A percentile compares a stretch with the other conserved stretches of the same genome.
These are phyloP conservation scores for Hortaea werneckii DNA, from an alignment of 2,329 filamentous ascomycete genomes.

Conservation along the genomic window DNA sequence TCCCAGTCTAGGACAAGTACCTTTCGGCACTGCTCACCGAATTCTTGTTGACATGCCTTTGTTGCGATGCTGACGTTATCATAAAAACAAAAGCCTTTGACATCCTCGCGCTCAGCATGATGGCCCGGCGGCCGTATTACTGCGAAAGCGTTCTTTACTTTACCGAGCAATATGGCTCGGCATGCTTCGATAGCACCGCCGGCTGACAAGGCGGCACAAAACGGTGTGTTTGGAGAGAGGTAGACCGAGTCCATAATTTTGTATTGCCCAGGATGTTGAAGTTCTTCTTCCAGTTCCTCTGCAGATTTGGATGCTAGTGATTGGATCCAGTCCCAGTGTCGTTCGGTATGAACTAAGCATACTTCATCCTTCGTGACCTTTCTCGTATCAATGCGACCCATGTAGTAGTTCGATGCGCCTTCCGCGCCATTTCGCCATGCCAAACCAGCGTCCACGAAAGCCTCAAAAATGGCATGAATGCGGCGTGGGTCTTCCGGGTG, in stretches of 20 bases:
- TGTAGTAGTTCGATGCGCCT: conserved; percentile 40
- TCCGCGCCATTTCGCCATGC: conserved; percentile 30
- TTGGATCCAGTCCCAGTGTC: conserved; percentile 71
- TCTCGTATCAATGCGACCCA: conserved; percentile 64
- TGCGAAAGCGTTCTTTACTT: conserved; percentile 89
- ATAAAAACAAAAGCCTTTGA: conserved; percentile 95
- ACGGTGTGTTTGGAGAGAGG: conserved; percentile 30
- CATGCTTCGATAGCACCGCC: conserved; percentile 95
- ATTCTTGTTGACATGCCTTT: conserved; percentile 74
- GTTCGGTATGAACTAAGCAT: conserved; percentile 63
- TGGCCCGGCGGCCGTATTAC: conserved; percentile 92
- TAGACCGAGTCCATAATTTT: conserved; percentile 38
- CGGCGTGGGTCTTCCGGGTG: conserved; percentile 91
- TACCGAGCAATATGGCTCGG: conserved; percentile 72
- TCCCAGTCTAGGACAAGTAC: conserved; percentile 89
- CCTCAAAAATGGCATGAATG: conserved; percentile 87
- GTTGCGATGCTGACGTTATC: conserved; percentile 94
- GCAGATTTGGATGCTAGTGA: conserved; percentile 36
- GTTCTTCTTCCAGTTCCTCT: conserved; percentile 26
- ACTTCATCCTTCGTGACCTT: conserved; percentile 73
- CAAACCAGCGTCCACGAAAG: conserved; percentile 71
- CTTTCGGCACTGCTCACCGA: conserved; percentile 71
- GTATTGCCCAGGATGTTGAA: conserved; percentile 53
- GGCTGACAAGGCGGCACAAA: conserved; percentile 71
- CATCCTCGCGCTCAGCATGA: conserved; percentile 74